These are phyloP conservation scores for Neonectria neomacrospora DNA, from an alignment of 2,329 filamentous ascomycete species.

Conservation along the genomic window DNA sequence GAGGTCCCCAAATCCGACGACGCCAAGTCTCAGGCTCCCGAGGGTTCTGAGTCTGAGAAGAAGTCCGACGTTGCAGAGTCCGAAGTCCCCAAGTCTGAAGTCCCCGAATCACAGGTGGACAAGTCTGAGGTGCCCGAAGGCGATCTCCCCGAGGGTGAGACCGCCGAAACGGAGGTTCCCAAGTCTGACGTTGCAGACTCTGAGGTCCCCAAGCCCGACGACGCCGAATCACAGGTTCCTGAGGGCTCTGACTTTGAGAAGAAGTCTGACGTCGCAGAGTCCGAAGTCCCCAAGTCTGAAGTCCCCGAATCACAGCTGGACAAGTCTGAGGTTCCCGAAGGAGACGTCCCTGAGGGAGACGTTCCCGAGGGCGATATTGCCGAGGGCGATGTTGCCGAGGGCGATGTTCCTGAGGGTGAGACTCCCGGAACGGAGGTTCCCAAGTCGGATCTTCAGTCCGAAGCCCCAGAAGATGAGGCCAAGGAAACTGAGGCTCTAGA, in stretches of 20 bases:
- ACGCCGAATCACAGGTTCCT: too few species aligned
- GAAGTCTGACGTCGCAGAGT: too few species aligned
- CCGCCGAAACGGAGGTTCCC: too few species aligned
- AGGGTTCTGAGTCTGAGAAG: constrained; percentile 45
- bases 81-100: constrained; percentile 7
- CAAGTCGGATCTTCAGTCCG: neutral
- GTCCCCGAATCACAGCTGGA: constrained; percentile 49
- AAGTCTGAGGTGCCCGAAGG: constrained; percentile 22
- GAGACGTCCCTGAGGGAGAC: too few species aligned
- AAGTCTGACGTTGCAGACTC: too few species aligned
- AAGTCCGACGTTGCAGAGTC: constrained; percentile 10
- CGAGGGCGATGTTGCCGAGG: constrained; percentile 11
- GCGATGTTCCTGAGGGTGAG: constrained; percentile 12
- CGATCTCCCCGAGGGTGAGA: constrained; percentile 46
- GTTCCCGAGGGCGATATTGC: too few species aligned
- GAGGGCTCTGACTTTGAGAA: too few species aligned
- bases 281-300: constrained; percentile 52
- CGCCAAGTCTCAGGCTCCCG: neutral
- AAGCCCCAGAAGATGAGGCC: constrained; percentile 21
- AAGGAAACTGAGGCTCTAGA: constrained; percentile 3
- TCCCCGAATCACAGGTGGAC: constrained; percentile 11
- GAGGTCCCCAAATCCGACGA: neutral
- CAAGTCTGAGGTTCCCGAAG: constrained; percentile 46
- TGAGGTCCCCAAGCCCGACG: too few species aligned
- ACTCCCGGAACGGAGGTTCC: constrained; percentile 16